Evolutionary conservation across 108 stramenopile genomes (phyloP), one percentile per base, ranked within the genome.

Genomic region (Chaetoceros tenuissimus): DNA sequence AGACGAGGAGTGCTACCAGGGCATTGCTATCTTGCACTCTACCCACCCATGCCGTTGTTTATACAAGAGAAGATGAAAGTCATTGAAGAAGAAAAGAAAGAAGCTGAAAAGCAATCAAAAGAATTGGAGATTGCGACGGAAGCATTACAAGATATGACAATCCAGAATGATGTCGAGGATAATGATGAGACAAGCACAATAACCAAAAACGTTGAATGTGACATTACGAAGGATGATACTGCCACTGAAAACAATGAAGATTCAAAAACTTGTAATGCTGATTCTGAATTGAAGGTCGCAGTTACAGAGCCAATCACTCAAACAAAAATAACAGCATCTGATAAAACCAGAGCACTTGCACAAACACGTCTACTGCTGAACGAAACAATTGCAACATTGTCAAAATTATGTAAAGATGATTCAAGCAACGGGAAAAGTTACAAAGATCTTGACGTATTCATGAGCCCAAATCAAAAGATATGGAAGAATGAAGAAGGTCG

Each of bases 311-410:
- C n/a, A n/a, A n/a, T n/a, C n/a, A n/a, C n/a, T n/a, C n/a, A n/a
- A n/a, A n/a, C n/a, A n/a, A 49, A 7, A 21, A 49, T 49, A 5
- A 49, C 48, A 7, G 22, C 48, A 23, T 7, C 48, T 16, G 48
- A 49, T 49, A 21, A 24, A 24, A 23, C 48, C 48, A 49, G 18
- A n/a, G 48, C 48, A 49, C 18, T 49, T 7, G 48, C 48, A 23
- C 48, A 49, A n/a, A 23, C 48, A 7, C 48, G 48, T 3, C 18
- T 49, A 23, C 48, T 23, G 5, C 18, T 49, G 48, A 7, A n/a
- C 22, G 19, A 23, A 24, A 24, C 48, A 23, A 23, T 49, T 7
- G 18, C 7, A 7, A 7, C 23, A 7, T 18, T 49, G 7, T 7
- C 48, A 16, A 7, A 21, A 16, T 23, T 49, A n/a, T 21, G 22